Conservation (phyloP, 495 filamentous ascomycete species). For the Talaromyces ruber region DNA sequence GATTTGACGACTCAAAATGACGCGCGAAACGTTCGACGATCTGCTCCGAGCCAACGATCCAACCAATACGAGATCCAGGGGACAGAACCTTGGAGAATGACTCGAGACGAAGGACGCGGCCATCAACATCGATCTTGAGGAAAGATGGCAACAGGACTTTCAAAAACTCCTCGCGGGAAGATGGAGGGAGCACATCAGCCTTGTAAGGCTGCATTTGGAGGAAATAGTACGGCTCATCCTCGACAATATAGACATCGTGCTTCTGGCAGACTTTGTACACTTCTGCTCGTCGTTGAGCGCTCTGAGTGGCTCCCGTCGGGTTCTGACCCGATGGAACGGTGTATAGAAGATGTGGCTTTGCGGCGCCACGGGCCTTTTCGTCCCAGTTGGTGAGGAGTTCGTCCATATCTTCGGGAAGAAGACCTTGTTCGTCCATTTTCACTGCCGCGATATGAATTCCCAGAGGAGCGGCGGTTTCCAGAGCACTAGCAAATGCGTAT, state of each 20-base stretch:
- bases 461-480: constrained; percentile 73
- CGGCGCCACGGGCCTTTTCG: constrained; percentile 39
- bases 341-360: constrained; percentile 62
- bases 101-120: constrained; percentile 60
- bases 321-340: constrained; percentile 69
- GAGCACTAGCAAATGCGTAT: constrained; percentile 74
- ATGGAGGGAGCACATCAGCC: constrained; percentile 43
- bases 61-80: constrained; percentile 52
- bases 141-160: constrained; percentile 51
- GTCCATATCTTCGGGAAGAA: constrained; percentile 60
- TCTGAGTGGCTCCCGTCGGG: constrained; percentile 81
- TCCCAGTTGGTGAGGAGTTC: constrained; percentile 61
- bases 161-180: constrained; percentile 51
- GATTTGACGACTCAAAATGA: constrained; percentile 68
- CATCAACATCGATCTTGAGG: constrained; percentile 54
- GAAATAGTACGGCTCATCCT: constrained; percentile 99
- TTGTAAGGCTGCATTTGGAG: constrained; percentile 88
- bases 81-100: constrained; percentile 63
- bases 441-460: constrained; percentile 68
- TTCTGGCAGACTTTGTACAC: constrained; percentile 72
- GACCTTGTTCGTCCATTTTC: constrained; percentile 67
- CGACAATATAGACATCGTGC: constrained; percentile 80
- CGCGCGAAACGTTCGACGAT: constrained; percentile 70
- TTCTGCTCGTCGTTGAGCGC: constrained; percentile 50
- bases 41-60: constrained; percentile 68